Base-by-base conservation (phyloP, 371 early-diverging fungal genomes). In the Mucor irregularis region DNA sequence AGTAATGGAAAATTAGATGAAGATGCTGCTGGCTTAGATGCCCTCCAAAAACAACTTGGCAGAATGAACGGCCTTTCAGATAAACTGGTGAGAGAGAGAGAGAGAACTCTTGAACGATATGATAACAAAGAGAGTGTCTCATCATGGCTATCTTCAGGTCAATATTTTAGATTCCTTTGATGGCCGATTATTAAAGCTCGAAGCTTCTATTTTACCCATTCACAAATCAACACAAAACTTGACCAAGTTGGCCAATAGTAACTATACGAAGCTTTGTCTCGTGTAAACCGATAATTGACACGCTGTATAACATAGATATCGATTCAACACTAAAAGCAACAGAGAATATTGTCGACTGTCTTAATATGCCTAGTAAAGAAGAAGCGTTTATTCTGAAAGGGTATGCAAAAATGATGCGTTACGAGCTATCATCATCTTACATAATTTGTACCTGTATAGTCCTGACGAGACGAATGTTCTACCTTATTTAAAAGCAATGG, bases 221-320 rank as follows among this genome's bases (percentile, higher is more conserved):
- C 91, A 94, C 59, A 80, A 80, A 47, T 81, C 90, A 16, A 94
- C 94, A n/a, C 88, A 90, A 54, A 88, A 87, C 66, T 64, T 95
- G 48, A 90, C 92, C 0, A 74, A 77, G 29, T 61, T 91, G 2
- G 88, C 88, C 24, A 90, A 87, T 52, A 93, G 92, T 93, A 83
- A 35, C 14, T 10, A n/a, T n/a, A n/a, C n/a, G n/a, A n/a, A n/a
- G n/a, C n/a, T n/a, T n/a, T n/a, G n/a, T n/a, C n/a, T n/a, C n/a
- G n/a, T n/a, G n/a, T n/a, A n/a, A n/a, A n/a, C n/a, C n/a, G n/a
- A n/a, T n/a, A n/a, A n/a, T n/a, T n/a, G n/a, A n/a, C n/a, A n/a
- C n/a, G n/a, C n/a, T n/a, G 0, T n/a, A 2, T 9, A 1, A 6
- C 8, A 14, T 62, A 90, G 90, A 93, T 59, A 83, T 94, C 51